Evolutionary conservation across 371 early-diverging fungal genomes (phyloP).

Genomic region (Ecytonucleospora hepatopenaei): DNA sequence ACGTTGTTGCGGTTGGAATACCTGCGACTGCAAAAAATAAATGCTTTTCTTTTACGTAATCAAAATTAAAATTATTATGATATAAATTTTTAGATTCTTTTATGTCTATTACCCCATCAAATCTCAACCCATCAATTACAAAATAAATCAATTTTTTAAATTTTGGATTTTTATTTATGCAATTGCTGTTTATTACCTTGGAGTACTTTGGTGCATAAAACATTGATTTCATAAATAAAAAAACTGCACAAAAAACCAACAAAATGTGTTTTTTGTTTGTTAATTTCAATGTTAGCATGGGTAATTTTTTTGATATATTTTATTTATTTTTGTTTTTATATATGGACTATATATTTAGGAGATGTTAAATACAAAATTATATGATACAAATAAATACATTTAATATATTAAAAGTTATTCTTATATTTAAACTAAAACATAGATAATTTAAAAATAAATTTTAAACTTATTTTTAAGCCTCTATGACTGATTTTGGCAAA

Average conservation of each 20-base stretch:
- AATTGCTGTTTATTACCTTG: not conserved
- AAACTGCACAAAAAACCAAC: not conserved
- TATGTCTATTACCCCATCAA: conserved; percentile 38
- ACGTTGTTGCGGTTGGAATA: conserved; percentile 53
- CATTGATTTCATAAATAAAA: conserved; percentile 12
- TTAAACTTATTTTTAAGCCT: too few relatives aligned
- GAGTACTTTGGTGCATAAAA: conserved; percentile 1
- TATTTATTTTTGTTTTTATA: too few relatives aligned
- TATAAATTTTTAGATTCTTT: conserved; percentile 11
- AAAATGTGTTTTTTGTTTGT: not conserved
- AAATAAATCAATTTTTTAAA: conserved; percentile 48
- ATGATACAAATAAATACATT: too few relatives aligned
- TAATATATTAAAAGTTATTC: too few relatives aligned
- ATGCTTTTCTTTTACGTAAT: not conserved
- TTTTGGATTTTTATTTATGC: not conserved
- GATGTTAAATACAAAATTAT: too few relatives aligned
- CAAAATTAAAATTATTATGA: conserved; percentile 10
- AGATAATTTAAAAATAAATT: too few relatives aligned
- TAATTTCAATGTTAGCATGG: not conserved
- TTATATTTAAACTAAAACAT: too few relatives aligned
- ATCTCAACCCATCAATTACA: conserved; percentile 52
- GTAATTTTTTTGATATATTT: too few relatives aligned
- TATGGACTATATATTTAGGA: too few relatives aligned
- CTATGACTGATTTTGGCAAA: too few relatives aligned
- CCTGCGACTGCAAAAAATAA: conserved; percentile 43